Conservation (phyloP, 2,329 filamentous ascomycete genomes). For the Endothia cerciana region DNA sequence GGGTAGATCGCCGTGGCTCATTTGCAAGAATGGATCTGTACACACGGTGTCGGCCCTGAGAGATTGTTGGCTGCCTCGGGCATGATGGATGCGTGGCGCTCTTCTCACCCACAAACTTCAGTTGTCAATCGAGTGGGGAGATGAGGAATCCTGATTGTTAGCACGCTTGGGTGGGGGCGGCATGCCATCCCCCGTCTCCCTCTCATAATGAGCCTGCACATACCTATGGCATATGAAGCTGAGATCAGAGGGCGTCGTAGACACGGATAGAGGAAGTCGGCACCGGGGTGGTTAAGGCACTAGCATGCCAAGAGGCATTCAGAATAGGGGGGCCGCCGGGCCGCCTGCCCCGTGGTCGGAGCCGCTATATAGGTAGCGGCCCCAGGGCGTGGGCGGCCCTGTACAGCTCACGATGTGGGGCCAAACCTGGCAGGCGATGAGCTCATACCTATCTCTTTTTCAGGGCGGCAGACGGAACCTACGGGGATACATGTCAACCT, state of each 20-base stretch:
- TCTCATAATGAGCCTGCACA: no score
- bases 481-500: not conserved
- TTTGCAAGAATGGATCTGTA: no score
- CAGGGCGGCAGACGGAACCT: not conserved
- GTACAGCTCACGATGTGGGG: conserved; percentile 5
- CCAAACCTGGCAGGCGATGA: conserved; percentile 10
- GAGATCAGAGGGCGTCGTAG: not conserved
- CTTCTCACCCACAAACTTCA: no score
- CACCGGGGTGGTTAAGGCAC: not conserved
- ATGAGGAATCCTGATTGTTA: no score
- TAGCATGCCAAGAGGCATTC: not conserved
- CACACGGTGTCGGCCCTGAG: no score
- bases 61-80: no score
- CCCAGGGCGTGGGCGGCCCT: not conserved
- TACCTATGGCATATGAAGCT: not conserved
- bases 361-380: not conserved
- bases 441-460: not conserved
- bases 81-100: no score
- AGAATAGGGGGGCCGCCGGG: conserved; percentile 4
- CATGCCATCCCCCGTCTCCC: no score
- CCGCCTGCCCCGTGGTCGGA: not conserved
- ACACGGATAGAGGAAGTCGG: not conserved
- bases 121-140: no score
- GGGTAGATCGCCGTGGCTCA: no score
- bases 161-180: no score